Percentiles rank a stretch among this genome's conserved stretches.
Evolutionary conservation across 2,329 filamentous ascomycete species (phyloP).

Genomic region (Macrophomina tecta): DNA sequence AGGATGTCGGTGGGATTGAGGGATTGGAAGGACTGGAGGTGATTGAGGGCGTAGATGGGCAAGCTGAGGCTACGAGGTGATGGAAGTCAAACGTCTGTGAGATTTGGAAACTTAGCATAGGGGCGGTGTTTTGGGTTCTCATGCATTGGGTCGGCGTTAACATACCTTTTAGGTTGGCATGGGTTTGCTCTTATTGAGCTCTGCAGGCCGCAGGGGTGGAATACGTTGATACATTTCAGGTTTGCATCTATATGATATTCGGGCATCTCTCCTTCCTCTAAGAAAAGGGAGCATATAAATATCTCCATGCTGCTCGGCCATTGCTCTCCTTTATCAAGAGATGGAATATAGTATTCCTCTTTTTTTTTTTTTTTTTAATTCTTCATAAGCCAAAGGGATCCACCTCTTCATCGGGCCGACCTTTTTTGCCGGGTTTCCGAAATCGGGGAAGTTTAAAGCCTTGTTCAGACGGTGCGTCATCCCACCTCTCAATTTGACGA

Average conservation of each 20-base stretch:
- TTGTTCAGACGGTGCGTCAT: background rate
- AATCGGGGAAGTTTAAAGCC: background rate
- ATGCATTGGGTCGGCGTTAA: conserved; percentile 6
- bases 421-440: background rate
- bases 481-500: background rate
- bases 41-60: background rate
- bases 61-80: background rate
- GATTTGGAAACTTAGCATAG: background rate
- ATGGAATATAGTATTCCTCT: background rate
- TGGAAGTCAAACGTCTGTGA: background rate
- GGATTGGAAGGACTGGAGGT: conserved; percentile 5
- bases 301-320: no score
- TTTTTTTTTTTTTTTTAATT: background rate
- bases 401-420: background rate
- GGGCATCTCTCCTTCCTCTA: no score
- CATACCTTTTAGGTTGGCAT: background rate
- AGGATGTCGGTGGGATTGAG: background rate
- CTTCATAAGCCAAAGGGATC: background rate
- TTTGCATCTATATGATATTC: no score
- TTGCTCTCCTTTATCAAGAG: no score
- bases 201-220: no score
- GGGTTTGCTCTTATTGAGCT: no score
- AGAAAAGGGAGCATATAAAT: no score
- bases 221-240: no score
- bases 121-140: background rate